These are phyloP conservation scores for Botrytis fabae DNA, from an alignment of 2,329 filamentous ascomycete species.

Conservation along the genomic window DNA sequence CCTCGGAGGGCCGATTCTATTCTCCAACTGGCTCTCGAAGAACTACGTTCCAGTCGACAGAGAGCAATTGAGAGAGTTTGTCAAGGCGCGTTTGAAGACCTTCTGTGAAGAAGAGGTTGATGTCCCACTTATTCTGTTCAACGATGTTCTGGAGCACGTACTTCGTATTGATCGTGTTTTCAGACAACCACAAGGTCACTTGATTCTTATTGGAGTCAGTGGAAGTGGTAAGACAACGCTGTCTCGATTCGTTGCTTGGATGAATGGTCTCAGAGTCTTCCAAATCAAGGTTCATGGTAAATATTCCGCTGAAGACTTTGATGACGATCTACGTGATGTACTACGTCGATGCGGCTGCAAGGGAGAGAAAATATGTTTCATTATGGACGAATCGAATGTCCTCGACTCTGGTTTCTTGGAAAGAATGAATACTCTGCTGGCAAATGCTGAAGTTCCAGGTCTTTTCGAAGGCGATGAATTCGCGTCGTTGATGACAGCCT, in stretches of 20 bases:
- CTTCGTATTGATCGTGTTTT: slow-evolving; percentile 98
- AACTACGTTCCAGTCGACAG: slow-evolving; percentile 96
- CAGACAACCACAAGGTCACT: slow-evolving; percentile 94
- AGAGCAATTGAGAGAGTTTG: slow-evolving; percentile 92
- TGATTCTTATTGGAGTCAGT: slow-evolving; percentile 97
- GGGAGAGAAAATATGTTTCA: slow-evolving; percentile 99
- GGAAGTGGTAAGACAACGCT: slow-evolving; percentile 98
- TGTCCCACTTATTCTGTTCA: slow-evolving; percentile 97
- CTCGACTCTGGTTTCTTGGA: slow-evolving; percentile 98
- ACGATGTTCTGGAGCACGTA: slow-evolving; percentile 97
- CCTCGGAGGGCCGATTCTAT: slow-evolving; percentile 88
- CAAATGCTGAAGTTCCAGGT: slow-evolving; percentile 98
- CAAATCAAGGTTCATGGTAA: slow-evolving; percentile 99
- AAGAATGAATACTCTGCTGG: slow-evolving; percentile 97
- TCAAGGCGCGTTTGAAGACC: slow-evolving; percentile 93
- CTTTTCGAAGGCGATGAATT: slow-evolving; percentile 99
- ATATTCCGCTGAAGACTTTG: slow-evolving; percentile 97
- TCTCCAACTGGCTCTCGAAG: slow-evolving; percentile 99
- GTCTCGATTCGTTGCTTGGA: slow-evolving; percentile 98
- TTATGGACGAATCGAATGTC: slow-evolving; percentile 99
- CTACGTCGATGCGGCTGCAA: slow-evolving; percentile 93
- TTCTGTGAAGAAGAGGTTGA: slow-evolving; percentile 99
- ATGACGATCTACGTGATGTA: slow-evolving; percentile 93
- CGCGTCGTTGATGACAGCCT: slow-evolving; percentile 97
- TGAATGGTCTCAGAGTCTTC: slow-evolving; percentile 98